Evolutionary conservation across 768 basidiomycete genomes (phyloP).

Genomic region (Aureoboletus auriporus): DNA sequence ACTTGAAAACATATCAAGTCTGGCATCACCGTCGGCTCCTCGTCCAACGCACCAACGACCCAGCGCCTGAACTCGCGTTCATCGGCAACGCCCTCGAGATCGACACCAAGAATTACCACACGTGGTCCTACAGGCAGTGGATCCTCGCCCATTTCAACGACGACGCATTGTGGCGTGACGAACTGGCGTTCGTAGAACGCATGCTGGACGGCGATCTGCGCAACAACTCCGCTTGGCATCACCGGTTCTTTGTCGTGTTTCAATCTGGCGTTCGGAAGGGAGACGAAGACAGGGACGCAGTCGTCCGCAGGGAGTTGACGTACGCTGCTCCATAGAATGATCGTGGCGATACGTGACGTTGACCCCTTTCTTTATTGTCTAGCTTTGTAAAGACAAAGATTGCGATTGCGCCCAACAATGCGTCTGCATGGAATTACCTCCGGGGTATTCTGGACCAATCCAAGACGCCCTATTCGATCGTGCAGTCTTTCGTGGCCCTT

Average conservation of each 20-base stretch:
- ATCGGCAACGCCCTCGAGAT: slow-evolving; percentile 64
- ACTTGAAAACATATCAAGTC: slow-evolving; percentile 96
- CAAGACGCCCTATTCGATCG: slow-evolving; percentile 49
- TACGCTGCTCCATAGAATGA: slow-evolving; percentile 37
- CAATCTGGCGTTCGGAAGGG: slow-evolving; percentile 57
- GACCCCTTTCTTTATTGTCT: background rate
- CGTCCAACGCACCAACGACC: slow-evolving; percentile 50
- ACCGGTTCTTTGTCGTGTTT: slow-evolving; percentile 86
- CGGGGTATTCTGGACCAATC: slow-evolving; percentile 74
- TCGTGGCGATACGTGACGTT: background rate
- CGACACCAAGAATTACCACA: slow-evolving; percentile 98
- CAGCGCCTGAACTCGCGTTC: slow-evolving; percentile 73
- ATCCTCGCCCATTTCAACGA: slow-evolving; percentile 80
- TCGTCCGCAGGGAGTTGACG: slow-evolving; percentile 70
- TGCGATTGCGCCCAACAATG: slow-evolving; percentile 84
- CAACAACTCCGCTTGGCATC: slow-evolving; percentile 98
- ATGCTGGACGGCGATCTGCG: slow-evolving; percentile 75
- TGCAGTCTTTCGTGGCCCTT: slow-evolving; percentile 58
- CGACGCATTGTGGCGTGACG: slow-evolving; percentile 64
- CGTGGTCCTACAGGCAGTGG: slow-evolving; percentile 98
- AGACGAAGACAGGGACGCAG: slow-evolving; percentile 56
- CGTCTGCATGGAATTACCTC: slow-evolving; percentile 96
- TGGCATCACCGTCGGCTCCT: slow-evolving; percentile 91
- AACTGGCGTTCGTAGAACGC: slow-evolving; percentile 69
- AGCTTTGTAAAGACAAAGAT: slow-evolving; percentile 86